Percentiles rank a stretch among this genome's conserved stretches.
Conservation (phyloP, 2,329 filamentous ascomycete species). For the Amauroascus verrucosus region DNA sequence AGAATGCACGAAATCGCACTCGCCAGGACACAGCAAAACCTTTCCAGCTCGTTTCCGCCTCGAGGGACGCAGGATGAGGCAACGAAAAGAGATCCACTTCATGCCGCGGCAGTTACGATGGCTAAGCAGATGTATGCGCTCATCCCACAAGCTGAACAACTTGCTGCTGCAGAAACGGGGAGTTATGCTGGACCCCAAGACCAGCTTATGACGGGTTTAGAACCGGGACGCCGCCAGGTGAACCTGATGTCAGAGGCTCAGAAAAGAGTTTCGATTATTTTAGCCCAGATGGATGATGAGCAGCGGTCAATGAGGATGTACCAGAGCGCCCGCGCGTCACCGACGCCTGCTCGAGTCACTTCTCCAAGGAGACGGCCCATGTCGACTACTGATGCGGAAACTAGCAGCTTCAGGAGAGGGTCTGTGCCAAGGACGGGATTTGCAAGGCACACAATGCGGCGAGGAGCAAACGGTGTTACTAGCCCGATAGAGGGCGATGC, state of each 20-base stretch:
- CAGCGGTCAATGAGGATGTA: slow-evolving; percentile 25
- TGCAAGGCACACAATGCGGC: neutral
- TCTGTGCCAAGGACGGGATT: neutral
- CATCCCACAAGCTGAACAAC: slow-evolving; percentile 50
- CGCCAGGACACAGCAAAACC: slow-evolving; percentile 57
- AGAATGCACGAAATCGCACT: slow-evolving; percentile 50
- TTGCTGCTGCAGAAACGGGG: slow-evolving; percentile 38
- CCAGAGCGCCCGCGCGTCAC: neutral
- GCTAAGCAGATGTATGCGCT: slow-evolving; percentile 65
- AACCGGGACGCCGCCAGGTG: slow-evolving; percentile 19
- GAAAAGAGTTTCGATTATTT: slow-evolving; percentile 48
- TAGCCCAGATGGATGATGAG: slow-evolving; percentile 64
- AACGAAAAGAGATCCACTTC: slow-evolving; percentile 56
- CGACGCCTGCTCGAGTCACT: neutral
- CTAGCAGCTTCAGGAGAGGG: slow-evolving; percentile 24
- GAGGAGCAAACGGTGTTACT: neutral
- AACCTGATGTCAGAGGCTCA: slow-evolving; percentile 42
- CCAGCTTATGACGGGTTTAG: slow-evolving; percentile 12
- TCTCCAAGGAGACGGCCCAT: neutral
- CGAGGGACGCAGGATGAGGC: slow-evolving; percentile 60
- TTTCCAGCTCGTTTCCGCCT: slow-evolving; percentile 66
- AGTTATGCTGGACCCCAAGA: slow-evolving; percentile 13
- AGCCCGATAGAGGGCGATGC: slow-evolving; percentile 49
- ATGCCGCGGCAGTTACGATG: slow-evolving; percentile 73
- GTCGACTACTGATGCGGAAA: slow-evolving; percentile 45